A percentile compares a stretch with the other conserved stretches of the same genome.
Conservation (phyloP, 371 early-diverging fungal species). For the Chytridium lagenaria region DNA sequence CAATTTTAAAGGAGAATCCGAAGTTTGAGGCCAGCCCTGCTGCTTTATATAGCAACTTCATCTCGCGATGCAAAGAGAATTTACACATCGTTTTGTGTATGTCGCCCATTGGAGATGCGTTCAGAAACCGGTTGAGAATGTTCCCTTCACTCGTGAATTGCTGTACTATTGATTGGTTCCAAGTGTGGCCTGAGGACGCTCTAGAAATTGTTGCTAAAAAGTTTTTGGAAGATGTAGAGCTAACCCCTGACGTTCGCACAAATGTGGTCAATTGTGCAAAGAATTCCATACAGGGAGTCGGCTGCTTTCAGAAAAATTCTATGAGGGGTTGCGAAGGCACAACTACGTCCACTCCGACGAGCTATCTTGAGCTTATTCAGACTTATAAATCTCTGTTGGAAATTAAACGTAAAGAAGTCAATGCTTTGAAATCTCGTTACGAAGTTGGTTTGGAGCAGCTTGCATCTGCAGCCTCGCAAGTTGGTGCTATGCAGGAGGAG, state of each 20-base stretch:
- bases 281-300: constrained; percentile 54
- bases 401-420: constrained; percentile 55
- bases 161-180: constrained; percentile 69
- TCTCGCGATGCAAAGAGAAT: constrained; percentile 61
- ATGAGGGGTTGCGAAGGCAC: constrained; percentile 52
- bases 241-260: constrained; percentile 43
- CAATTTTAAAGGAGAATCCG: constrained; percentile 57
- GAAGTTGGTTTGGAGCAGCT: constrained; percentile 62
- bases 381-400: constrained; percentile 59
- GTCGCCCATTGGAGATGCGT: constrained; percentile 65
- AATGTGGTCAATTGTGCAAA: constrained; percentile 60
- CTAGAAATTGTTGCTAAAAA: constrained; percentile 59
- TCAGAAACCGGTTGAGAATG: constrained; percentile 61
- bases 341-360: constrained; percentile 63
- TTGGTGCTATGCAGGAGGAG: constrained; percentile 60
- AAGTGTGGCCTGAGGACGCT: constrained; percentile 67
- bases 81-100: constrained; percentile 63
- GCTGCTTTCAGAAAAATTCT: constrained; percentile 51
- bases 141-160: constrained; percentile 65
- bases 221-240: constrained; percentile 60
- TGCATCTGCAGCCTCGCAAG: constrained; percentile 58
- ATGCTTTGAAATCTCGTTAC: constrained; percentile 54
- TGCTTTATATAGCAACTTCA: constrained; percentile 59
- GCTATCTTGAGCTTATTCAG: constrained; percentile 61
- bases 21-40: constrained; percentile 58